These are phyloP conservation scores for Helicostylum pulchrum DNA, from an alignment of 192 early-diverging fungal genomes.

Conservation along the genomic window DNA sequence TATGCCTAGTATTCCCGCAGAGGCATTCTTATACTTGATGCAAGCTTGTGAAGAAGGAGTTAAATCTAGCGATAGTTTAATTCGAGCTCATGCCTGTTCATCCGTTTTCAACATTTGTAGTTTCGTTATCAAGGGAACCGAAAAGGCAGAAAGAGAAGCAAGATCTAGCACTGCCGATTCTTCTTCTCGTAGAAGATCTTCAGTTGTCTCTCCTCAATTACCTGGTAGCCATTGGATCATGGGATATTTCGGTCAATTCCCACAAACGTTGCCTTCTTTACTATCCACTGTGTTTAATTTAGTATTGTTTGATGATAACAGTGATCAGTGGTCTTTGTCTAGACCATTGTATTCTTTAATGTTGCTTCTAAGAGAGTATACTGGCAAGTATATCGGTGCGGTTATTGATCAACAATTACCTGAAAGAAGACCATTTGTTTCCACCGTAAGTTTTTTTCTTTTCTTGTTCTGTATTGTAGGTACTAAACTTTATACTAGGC, in stretches of 20 bases:
- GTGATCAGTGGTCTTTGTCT: slow-evolving; percentile 81
- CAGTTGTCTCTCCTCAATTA: slow-evolving; percentile 20
- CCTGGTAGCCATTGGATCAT: slow-evolving; percentile 54
- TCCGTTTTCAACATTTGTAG: slow-evolving; percentile 71
- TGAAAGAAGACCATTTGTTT: slow-evolving; percentile 37
- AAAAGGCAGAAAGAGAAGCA: slow-evolving; percentile 10
- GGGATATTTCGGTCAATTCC: slow-evolving; percentile 48
- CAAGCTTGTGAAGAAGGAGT: slow-evolving; percentile 72
- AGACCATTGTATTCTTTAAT: slow-evolving; percentile 78
- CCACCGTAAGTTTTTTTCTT: slow-evolving; percentile 24
- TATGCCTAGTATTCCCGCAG: slow-evolving; percentile 54
- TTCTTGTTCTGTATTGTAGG: too few species aligned
- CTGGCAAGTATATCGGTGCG: slow-evolving; percentile 50
- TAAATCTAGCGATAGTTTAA: slow-evolving; percentile 50
- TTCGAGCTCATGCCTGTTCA: slow-evolving; percentile 62
- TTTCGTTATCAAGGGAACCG: slow-evolving; percentile 58
- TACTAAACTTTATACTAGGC: slow-evolving; percentile 45
- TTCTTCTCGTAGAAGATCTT: slow-evolving; percentile 1
- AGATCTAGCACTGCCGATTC: slow-evolving; percentile 13
- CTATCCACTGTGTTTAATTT: slow-evolving; percentile 67
- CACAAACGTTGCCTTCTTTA: slow-evolving; percentile 62
- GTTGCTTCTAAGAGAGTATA: slow-evolving; percentile 68
- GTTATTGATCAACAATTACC: slow-evolving; percentile 55
- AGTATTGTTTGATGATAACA: slow-evolving; percentile 76
- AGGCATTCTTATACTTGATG: slow-evolving; percentile 69